These are phyloP conservation scores for Microcyclosporella mali DNA, from an alignment of 2,329 filamentous ascomycete species.

Conservation along the genomic window DNA sequence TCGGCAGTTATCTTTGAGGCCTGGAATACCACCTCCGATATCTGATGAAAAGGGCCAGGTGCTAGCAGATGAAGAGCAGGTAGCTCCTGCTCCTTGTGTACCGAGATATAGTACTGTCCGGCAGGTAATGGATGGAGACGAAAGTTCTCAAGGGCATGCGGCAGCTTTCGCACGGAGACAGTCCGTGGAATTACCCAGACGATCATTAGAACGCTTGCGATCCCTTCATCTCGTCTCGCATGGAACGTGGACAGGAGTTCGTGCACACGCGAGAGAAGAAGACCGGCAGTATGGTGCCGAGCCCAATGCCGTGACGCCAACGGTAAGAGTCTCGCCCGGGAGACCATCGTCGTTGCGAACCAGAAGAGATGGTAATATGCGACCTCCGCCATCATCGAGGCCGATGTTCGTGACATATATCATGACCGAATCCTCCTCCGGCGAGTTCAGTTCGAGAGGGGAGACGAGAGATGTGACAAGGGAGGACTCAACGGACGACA, in stretches of 20 bases:
- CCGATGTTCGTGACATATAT: constrained; percentile 9
- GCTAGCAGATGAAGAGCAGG: not conserved
- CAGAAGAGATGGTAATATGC: constrained; percentile 2
- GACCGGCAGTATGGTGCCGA: not conserved
- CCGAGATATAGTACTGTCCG: not conserved
- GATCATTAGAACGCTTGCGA: constrained; percentile 1
- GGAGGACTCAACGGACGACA: constrained; percentile 3
- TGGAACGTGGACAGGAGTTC: not conserved
- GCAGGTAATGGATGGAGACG: not conserved
- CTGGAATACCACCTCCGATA: too few relatives aligned
- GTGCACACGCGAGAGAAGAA: not conserved
- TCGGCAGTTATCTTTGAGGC: too few relatives aligned
- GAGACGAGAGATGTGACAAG: not conserved
- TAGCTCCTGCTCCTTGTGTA: not conserved
- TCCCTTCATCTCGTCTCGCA: constrained; percentile 1
- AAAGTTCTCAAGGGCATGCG: not conserved
- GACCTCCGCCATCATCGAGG: not conserved
- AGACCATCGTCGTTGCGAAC: not conserved
- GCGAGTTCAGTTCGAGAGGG: not conserved
- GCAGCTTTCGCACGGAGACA: not conserved
- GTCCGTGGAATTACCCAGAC: constrained; percentile 2
- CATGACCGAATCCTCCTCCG: constrained; percentile 4
- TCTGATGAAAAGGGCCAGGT: not conserved
- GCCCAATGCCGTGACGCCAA: not conserved
- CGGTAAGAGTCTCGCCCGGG: not conserved